Conservation (phyloP, 257 asterid species). For the Gentiana straminea region DNA sequence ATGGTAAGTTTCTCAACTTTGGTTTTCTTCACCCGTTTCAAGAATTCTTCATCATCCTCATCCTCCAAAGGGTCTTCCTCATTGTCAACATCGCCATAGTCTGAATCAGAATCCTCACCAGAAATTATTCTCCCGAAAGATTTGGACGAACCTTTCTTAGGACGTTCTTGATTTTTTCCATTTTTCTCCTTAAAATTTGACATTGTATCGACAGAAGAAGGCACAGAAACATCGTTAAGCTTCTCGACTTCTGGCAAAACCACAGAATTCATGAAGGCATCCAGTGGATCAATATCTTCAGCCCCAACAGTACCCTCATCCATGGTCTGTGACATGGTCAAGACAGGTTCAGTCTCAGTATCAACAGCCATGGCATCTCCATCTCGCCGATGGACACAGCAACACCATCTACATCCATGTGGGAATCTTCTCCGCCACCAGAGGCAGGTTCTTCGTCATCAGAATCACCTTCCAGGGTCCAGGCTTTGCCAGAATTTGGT, state of each 20-base stretch:
- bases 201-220: constrained; percentile 21
- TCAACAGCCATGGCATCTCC: constrained; percentile 26
- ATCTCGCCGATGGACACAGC: constrained; percentile 20
- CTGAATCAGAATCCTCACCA: constrained; percentile 72
- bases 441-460: constrained; percentile 72
- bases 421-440: constrained; percentile 35
- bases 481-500: constrained; percentile 54
- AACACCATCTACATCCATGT: constrained; percentile 34
- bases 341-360: constrained; percentile 19
- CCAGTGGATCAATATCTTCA: constrained; percentile 69
- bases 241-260: constrained; percentile 82
- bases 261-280: constrained; percentile 73
- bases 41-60: constrained; percentile 78
- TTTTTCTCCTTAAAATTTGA: constrained; percentile 29
- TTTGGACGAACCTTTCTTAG: constrained; percentile 27
- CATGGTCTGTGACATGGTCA: constrained; percentile 28
- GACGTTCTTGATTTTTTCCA: constrained; percentile 20
- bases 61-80: constrained; percentile 57
- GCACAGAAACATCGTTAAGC: constrained; percentile 29
- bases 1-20: constrained; percentile 73
- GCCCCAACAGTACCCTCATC: constrained; percentile 27
- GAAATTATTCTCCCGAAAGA: constrained; percentile 67
- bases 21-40: constrained; percentile 83
- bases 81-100: constrained; percentile 42
- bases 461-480: constrained; percentile 85